Conservation (phyloP, 1,284 basidiomycete species). For the Papiliotrema flavescens region DNA sequence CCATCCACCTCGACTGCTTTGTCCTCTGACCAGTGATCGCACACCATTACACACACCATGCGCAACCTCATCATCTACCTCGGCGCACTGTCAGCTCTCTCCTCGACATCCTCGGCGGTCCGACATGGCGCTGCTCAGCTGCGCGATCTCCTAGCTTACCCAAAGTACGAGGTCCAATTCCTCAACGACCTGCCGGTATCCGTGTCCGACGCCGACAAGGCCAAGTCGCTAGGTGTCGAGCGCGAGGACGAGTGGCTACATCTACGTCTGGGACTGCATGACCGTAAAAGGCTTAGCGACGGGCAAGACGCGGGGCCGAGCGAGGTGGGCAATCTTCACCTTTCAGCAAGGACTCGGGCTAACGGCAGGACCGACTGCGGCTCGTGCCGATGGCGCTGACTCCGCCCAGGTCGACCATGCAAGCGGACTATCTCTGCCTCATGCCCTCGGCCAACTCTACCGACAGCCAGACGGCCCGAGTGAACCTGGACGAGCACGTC, state of each 20-base stretch:
- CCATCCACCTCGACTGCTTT: too few relatives aligned
- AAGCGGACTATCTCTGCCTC: conserved; percentile 42
- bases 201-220: conserved; percentile 64
- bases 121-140: conserved; percentile 28
- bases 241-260: conserved; percentile 71
- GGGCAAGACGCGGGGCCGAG: neutral
- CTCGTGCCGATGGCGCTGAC: conserved; percentile 34
- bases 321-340: neutral
- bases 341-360: neutral
- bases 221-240: conserved; percentile 56
- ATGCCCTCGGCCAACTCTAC: conserved; percentile 37
- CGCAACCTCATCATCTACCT: conserved; percentile 33
- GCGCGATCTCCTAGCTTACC: conserved; percentile 73
- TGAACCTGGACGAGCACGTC: conserved; percentile 27
- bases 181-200: conserved; percentile 73
- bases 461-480: conserved; percentile 18
- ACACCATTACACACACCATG: conserved; percentile 5
- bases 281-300: conserved; percentile 49
- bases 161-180: conserved; percentile 77
- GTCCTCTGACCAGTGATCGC: neutral
- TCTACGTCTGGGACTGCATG: conserved; percentile 50
- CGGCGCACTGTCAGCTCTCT: conserved; percentile 24
- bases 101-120: conserved; percentile 6
- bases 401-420: conserved; percentile 8
- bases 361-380: conserved; percentile 16